Evolutionary conservation across 2,329 filamentous ascomycete genomes (phyloP).

Genomic region (Ceratocystis eucalypticola): DNA sequence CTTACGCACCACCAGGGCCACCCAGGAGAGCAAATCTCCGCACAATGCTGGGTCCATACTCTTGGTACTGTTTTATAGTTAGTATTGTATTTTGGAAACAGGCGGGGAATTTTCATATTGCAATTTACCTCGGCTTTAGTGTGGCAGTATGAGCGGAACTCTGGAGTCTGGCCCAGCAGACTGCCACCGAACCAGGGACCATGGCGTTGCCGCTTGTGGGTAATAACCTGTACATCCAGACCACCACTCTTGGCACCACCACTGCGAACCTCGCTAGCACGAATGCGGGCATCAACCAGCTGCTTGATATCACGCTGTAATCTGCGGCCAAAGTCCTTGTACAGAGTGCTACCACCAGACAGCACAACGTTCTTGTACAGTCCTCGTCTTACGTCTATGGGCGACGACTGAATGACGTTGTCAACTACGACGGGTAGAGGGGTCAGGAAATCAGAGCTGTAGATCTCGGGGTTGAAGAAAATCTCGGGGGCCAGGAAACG

Average conservation of each 20-base stretch:
- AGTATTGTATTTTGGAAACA: constrained; percentile 19
- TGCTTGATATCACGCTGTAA: constrained; percentile 96
- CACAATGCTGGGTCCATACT: constrained; percentile 91
- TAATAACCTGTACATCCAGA: constrained; percentile 90
- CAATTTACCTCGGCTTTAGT: constrained; percentile 58
- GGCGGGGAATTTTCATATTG: constrained; percentile 7
- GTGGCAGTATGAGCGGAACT: constrained; percentile 98
- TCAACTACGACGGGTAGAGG: constrained; percentile 90
- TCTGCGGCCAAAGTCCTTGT: constrained; percentile 94
- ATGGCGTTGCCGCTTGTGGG: constrained; percentile 92
- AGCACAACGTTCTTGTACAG: constrained; percentile 99
- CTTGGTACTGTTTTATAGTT: constrained; percentile 55
- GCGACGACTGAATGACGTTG: constrained; percentile 90
- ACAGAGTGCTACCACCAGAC: constrained; percentile 89
- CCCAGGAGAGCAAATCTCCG: constrained; percentile 86
- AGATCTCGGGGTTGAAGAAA: constrained; percentile 99
- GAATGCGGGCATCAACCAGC: constrained; percentile 82
- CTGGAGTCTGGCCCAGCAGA: constrained; percentile 88
- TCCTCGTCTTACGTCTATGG: constrained; percentile 91
- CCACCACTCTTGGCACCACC: constrained; percentile 88
- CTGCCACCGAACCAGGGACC: constrained; percentile 98
- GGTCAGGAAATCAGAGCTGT: constrained; percentile 95
- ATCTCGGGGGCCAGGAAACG: constrained; percentile 97
- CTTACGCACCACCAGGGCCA: constrained; percentile 68
- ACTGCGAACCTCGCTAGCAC: constrained; percentile 79